phyloP scores from a whole-genome alignment of 2,329 filamentous ascomycete genomes.

The Talaromyces verruculosus region DNA sequence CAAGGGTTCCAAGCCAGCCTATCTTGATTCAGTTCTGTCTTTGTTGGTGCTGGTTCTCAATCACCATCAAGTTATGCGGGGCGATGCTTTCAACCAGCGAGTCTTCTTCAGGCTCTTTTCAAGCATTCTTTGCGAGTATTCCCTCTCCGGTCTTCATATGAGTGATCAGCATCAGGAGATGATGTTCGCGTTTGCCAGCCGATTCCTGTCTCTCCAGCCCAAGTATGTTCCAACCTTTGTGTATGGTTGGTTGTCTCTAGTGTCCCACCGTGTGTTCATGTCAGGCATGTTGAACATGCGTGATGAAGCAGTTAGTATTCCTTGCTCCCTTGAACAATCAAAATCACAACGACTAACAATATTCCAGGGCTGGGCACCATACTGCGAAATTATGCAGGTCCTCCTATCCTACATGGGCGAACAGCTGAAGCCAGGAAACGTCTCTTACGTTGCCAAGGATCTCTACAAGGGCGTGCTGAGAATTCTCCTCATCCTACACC shows the following conservation, averaged over 20 bases:
- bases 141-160: conserved; percentile 58
- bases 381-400: conserved; percentile 70
- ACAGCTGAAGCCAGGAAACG: conserved; percentile 70
- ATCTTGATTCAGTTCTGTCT: conserved; percentile 74
- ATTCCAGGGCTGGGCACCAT: conserved; percentile 68
- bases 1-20: conserved; percentile 64
- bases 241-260: conserved; percentile 78
- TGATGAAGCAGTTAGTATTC: conserved; percentile 50
- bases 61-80: conserved; percentile 77
- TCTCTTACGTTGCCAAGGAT: conserved; percentile 70
- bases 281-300: conserved; percentile 70
- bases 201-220: conserved; percentile 73
- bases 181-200: conserved; percentile 68
- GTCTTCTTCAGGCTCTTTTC: conserved; percentile 91
- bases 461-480: conserved; percentile 83
- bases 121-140: conserved; percentile 74
- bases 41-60: conserved; percentile 79
- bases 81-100: conserved; percentile 79
- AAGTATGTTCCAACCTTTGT: conserved; percentile 76
- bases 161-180: conserved; percentile 66
- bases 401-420: conserved; percentile 74
- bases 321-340: background rate
- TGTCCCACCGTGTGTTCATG: conserved; percentile 83
- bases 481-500: conserved; percentile 79
- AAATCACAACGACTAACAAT: conserved; percentile 16